Percentiles rank a stretch among this genome's conserved stretches.
phyloP scores from a whole-genome alignment of 257 asterid species.

The Henckelia pumila region DNA sequence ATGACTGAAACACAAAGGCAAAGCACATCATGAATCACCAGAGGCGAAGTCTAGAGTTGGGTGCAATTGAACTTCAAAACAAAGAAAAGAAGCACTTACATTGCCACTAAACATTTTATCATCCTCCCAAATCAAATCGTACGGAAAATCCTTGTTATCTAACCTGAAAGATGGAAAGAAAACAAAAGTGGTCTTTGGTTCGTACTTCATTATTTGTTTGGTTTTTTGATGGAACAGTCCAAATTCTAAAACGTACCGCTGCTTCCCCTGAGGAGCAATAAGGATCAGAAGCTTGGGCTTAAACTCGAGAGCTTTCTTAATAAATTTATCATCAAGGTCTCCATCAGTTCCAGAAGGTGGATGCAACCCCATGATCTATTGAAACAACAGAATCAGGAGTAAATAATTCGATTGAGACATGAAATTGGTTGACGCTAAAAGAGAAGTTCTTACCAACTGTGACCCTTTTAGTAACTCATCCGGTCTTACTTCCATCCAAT shows the following conservation, averaged over 20 bases:
- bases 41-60: neutral
- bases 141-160: slow-evolving; percentile 46
- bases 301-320: slow-evolving; percentile 80
- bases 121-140: slow-evolving; percentile 84
- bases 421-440: slow-evolving; percentile 16
- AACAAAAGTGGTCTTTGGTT: neutral
- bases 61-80: neutral
- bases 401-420: slow-evolving; percentile 16
- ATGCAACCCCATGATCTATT: slow-evolving; percentile 90
- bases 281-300: slow-evolving; percentile 89
- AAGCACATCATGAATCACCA: slow-evolving; percentile 1
- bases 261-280: slow-evolving; percentile 71
- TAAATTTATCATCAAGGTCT: slow-evolving; percentile 66
- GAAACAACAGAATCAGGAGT: slow-evolving; percentile 23
- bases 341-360: slow-evolving; percentile 91
- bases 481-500: slow-evolving; percentile 63
- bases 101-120: slow-evolving; percentile 63
- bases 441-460: slow-evolving; percentile 58
- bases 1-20: slow-evolving; percentile 52
- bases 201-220: neutral
- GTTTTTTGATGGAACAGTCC: neutral
- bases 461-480: slow-evolving; percentile 69
- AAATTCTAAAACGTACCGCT: slow-evolving; percentile 38
- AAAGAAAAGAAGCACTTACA: slow-evolving; percentile 36
- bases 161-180: slow-evolving; percentile 45